Evolutionary conservation across 345 rosid genomes (phyloP), one percentile per base, ranked within the genome.

Genomic region (Gossypium anomalum): DNA sequence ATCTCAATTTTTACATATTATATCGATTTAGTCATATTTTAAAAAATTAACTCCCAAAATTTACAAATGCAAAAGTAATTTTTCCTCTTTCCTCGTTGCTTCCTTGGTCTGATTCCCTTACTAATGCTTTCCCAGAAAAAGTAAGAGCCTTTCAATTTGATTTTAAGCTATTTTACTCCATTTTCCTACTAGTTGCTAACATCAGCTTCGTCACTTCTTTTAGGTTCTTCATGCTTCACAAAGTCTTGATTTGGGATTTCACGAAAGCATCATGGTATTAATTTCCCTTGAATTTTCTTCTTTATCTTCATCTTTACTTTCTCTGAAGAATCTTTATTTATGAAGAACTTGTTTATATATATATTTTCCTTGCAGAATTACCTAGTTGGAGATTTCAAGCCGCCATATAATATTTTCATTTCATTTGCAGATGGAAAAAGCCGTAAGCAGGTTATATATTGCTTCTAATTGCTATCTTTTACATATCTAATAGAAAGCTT

Each of bases 361-460:
- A 51, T 67, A 66, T 51, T 51, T 49, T 15, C 4, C 65, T 25
- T 55, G 25, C 78, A 86, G 87, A 84, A 86, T 80, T 84, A 77
- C 67, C 44, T 84, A 59, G 45, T 77, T 20, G 87, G 87, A 80
- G 87, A 85, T 81, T 86, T 86, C 76, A 86, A 86, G 80, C 89
- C 85, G 5, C 86, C 85, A 14, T 86, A 86, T 53, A 78, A 48
- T 23, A 49, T 86, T 64, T 86, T 82, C 14, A 78, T 86, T 68
- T 34, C 72, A 29, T 82, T 86, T 60, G 72, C 82, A 9, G 86
- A 84, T 79, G 86, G 82, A 80, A 84, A 81, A 76, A 82, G 80
- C 60, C 82, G 85, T 52, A 84, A 84, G 77, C 84, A 86, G 89
- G 89, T 84, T 34, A 70, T 41, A 47, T 64, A 43, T 55, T 41